A percentile compares a stretch with the other conserved stretches of the same genome.
Conservation (phyloP, 192 early-diverging fungal species). For the Coemansia sp. region DNA sequence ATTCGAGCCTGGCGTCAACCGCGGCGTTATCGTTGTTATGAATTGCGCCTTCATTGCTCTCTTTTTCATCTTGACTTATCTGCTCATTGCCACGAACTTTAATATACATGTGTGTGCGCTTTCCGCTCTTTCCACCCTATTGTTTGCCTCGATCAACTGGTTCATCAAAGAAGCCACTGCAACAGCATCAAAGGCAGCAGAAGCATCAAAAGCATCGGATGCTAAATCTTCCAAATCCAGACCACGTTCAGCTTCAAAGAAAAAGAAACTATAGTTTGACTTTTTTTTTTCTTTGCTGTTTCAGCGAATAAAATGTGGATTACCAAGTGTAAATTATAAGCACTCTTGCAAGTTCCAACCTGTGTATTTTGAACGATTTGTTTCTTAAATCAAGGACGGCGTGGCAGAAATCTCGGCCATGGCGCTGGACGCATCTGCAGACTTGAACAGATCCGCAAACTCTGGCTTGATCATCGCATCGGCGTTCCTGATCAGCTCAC, state of each 20-base stretch:
- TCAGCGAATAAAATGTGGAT: background rate
- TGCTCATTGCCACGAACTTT: constrained; percentile 41
- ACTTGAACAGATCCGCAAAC: background rate
- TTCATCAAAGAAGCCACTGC: constrained; percentile 31
- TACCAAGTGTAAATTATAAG: background rate
- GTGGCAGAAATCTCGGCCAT: background rate
- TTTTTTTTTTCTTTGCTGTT: background rate
- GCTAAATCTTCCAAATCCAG: background rate
- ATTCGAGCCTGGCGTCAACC: constrained; percentile 56
- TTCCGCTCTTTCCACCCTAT: constrained; percentile 27
- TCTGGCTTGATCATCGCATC: constrained; percentile 26
- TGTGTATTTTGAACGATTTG: too few species aligned
- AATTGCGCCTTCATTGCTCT: constrained; percentile 50
- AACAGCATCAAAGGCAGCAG: constrained; percentile 9
- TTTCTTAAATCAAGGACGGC: background rate
- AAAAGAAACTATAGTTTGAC: constrained; percentile 32
- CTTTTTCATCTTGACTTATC: constrained; percentile 40
- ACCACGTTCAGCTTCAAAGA: constrained; percentile 12
- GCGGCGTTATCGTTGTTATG: constrained; percentile 50
- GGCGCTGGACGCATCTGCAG: background rate
- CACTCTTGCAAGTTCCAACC: too few species aligned
- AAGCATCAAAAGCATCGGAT: background rate
- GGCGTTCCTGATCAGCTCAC: constrained; percentile 41
- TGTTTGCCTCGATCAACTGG: constrained; percentile 52
- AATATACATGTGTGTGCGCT: constrained; percentile 52